These are phyloP conservation scores for Striga asiatica DNA, from an alignment of 257 asterid species.

Conservation along the genomic window DNA sequence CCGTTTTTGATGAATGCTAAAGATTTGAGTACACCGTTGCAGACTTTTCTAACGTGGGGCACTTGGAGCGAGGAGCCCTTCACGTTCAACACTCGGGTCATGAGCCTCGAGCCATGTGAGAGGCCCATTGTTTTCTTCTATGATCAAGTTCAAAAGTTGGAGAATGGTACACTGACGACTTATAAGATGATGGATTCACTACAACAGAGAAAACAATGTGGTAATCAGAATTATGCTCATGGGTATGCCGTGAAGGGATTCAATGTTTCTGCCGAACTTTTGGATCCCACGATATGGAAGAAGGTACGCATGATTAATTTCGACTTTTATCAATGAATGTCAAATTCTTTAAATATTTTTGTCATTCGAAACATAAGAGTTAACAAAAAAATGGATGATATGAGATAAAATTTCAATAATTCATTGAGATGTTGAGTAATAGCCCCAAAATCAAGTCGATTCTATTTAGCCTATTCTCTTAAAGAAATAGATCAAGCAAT, in stretches of 20 bases:
- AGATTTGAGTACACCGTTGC: conserved; percentile 52
- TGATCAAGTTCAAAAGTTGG: conserved; percentile 21
- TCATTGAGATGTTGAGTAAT: too few species aligned
- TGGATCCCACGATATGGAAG: conserved; percentile 40
- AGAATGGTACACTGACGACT: conserved; percentile 26
- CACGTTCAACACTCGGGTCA: conserved; percentile 42
- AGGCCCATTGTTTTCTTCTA: conserved; percentile 40
- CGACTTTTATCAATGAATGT: too few species aligned
- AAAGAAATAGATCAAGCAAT: too few species aligned
- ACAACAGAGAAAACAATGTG: conserved; percentile 17
- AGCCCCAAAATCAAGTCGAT: too few species aligned
- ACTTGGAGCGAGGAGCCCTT: conserved; percentile 45
- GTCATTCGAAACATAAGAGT: too few species aligned
- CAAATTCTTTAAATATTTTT: too few species aligned
- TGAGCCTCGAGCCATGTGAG: conserved; percentile 40
- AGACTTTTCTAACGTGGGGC: conserved; percentile 64
- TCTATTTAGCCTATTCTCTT: too few species aligned
- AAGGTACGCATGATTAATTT: too few species aligned
- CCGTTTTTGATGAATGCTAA: conserved; percentile 29
- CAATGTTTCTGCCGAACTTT: conserved; percentile 33
- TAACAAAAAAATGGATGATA: too few species aligned
- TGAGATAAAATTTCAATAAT: too few species aligned
- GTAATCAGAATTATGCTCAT: conserved; percentile 15
- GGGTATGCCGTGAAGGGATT: conserved; percentile 30
- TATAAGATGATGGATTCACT: conserved; percentile 22